Evolutionary conservation across 2,329 filamentous ascomycete species (phyloP), one percentile per base, ranked within the genome.

Genomic region (Celoporthe dispersa): DNA sequence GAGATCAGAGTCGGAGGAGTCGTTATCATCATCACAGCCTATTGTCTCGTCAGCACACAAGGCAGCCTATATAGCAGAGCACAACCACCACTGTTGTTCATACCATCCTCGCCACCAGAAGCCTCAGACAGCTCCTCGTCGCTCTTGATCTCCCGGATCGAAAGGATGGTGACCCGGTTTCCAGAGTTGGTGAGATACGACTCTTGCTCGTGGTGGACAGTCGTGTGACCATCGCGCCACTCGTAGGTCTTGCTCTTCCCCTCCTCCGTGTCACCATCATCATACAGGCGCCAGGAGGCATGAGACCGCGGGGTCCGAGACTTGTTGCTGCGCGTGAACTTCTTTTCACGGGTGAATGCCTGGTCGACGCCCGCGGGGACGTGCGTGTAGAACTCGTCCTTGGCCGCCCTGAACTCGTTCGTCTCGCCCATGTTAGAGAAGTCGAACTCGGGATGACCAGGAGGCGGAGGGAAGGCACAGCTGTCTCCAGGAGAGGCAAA

Each of bases 101-200:
- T 69, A 71, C 69, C 69, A 8, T 64, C 31, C 2, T 62, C 62
- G 19, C 44, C 67, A 67, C 22, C 51, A 7, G 22, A 65, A 55
- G 35, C 16, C 51, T 59, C 28, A 37, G 60, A 37, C 61, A 68
- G 8, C 7, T 66, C 68, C 14, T 68, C 68, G 22, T 68, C 70
- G 33, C 55, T 67, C n/a, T 41, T 57, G 22, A 72, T 61, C 70
- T 72, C 70, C 14, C 51, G 39, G 51, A 72, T 72, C n/a, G 68
- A 70, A 41, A 72, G 37, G 37, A 72, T 72, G 6, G 53, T 65
- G 19, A 72, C 66, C 25, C 35, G 65, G 12, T 66, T 66, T 3
- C 65, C 70, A 4, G 64, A 64, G 6, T 51, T 62, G 9, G 55
- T 12, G 53, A 63, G 33, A 57, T 28, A 37, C 12, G 51, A 35